Base-by-base conservation (phyloP, 1,284 basidiomycete species). In the Heterobasidion annosum region DNA sequence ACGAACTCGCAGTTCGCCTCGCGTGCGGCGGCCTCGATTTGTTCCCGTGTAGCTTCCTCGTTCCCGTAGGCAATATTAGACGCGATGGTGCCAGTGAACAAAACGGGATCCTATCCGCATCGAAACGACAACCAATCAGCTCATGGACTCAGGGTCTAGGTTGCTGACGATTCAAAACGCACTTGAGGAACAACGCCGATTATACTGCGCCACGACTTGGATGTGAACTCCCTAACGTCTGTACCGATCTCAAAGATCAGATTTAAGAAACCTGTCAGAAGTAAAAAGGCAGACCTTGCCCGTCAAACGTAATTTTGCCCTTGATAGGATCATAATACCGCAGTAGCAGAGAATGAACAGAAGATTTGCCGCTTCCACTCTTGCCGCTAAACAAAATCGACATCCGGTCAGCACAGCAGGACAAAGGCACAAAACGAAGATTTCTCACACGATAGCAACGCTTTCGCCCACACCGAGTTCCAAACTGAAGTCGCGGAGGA, bases 1-100 rank as follows among this genome's bases (percentile, higher is more conserved):
- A 99, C 87, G 65, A 98, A 99, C 63, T 96, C 93, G 68, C 96
- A 98, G 64, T 98, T 97, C 3, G 96, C 95, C 58, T 90, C 80
- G 10, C 85, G 75, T 0, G 95, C 95, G 0, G 94, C 96, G 19
- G 83, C 75, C 67, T 95, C 91, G 40, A 99, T 91, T 56, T 97
- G 81, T 58, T 85, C 83, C 33, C 88, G 77, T 0, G 91, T 90
- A 0, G 84, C 91, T 15, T 76, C 68, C 3, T 79, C 74, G 40
- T 85, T 78, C 2, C 96, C 95, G 65, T 93, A 98, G 0, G 92
- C 90, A 58, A 98, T 97, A 65, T 98, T 98, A 2, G 91, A 88
- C 8, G 91, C 91, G 25, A 98, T 90, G 0, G 91, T 96, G 3
- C 93, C 94, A 8, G 86, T 88, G 65, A 91, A 91, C 34, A 91